Base-by-base conservation (phyloP, 345 rosid genomes). In the Gossypium stocksii region DNA sequence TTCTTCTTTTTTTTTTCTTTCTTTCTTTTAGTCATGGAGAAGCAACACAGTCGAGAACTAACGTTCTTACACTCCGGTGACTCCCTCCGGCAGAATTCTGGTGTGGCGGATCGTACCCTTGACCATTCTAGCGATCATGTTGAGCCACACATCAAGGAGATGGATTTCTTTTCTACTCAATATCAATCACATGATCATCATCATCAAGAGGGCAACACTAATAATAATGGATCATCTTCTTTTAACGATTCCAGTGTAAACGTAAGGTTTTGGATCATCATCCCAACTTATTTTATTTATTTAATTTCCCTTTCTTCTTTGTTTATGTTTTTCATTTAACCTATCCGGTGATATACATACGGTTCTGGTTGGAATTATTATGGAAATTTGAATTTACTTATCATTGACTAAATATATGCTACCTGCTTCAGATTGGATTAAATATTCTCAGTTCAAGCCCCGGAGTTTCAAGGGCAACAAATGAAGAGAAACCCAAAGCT, bases 101-200 rank as follows among this genome's bases (percentile, higher is more conserved):
- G 61, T 61, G 71, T 72, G 5, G 59, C 85, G 2, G 84, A 68
- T 49, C 22, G 22, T 49, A 68, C 9, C 43, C 58, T 49, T 49
- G 72, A 51, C 10, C 46, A 51, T 17, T 51, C 45, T 51, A 69
- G 79, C 75, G 83, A 75, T 80, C 76, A 62, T 49, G 77, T 64
- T 13, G 76, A 74, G 58, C 77, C 84, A 46, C 76, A 81, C 20
- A 87, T 90, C 77, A 83, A 85, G 83, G 97, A 92, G 85, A 78
- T 90, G 70, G 97, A 92, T 84, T 94, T 94, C 91, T 94, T 94
- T 58, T 87, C 93, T 0, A 48, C 70, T 5, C 80, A 77, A 43
- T 78, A 64, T 57, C 83, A 80, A 72, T 75, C 77, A 3, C 71
- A 48, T 23, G 87, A 86, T 82, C 66, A 60, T 23, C 22, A 41